Evolutionary conservation across 2,329 filamentous ascomycete species (phyloP).

Genomic region (Oidium heveae): DNA sequence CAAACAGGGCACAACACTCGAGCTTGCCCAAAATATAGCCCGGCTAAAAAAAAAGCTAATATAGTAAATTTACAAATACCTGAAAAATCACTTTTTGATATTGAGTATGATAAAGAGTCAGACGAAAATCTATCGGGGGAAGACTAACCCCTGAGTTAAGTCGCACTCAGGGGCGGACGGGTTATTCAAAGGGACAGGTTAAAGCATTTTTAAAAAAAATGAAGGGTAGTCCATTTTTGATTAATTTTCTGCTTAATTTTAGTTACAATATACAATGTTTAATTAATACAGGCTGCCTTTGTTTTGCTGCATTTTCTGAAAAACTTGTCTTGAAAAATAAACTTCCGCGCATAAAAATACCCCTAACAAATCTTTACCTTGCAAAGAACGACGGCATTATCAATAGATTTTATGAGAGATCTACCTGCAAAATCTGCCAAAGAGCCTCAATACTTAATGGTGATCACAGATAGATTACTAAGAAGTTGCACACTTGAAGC

Average conservation of each 20-base stretch:
- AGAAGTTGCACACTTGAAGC: too few relatives aligned
- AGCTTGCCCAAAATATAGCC: too few relatives aligned
- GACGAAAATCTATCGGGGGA: constrained; percentile 1
- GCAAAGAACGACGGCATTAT: too few relatives aligned
- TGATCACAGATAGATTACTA: too few relatives aligned
- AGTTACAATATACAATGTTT: background rate
- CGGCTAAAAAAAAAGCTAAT: background rate
- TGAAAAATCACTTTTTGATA: too few relatives aligned
- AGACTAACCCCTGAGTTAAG: too few relatives aligned
- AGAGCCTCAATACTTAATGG: too few relatives aligned
- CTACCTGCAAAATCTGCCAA: too few relatives aligned
- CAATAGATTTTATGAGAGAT: too few relatives aligned
- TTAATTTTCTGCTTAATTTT: background rate
- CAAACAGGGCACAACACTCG: too few relatives aligned
- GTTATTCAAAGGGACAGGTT: background rate
- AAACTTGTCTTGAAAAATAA: background rate
- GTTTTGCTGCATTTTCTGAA: background rate
- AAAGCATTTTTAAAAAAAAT: background rate
- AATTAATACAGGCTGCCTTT: constrained; percentile 1
- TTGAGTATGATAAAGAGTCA: too few relatives aligned
- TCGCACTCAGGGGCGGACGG: background rate
- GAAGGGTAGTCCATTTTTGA: background rate
- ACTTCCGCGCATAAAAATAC: background rate
- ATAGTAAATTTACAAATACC: background rate
- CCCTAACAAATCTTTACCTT: background rate